A percentile compares a stretch with the other conserved stretches of the same genome.
phyloP scores from a whole-genome alignment of 2,329 filamentous ascomycete genomes.

The Aspergillus aculeatinus region DNA sequence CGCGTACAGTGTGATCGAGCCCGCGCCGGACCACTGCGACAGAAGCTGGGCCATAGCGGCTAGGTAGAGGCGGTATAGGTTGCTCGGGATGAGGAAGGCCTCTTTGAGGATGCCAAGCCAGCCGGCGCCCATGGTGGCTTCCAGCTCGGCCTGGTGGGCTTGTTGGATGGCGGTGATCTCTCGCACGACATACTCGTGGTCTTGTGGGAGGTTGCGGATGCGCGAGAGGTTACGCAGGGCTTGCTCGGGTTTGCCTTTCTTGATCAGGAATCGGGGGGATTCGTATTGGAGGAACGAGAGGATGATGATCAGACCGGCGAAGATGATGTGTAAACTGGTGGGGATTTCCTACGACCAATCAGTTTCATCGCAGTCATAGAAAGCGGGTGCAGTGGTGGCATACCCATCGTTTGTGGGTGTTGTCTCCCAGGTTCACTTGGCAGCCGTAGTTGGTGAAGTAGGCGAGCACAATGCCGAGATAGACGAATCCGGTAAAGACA shows the following conservation, averaged over 20 bases:
- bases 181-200: slow-evolving; percentile 60
- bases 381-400: slow-evolving; percentile 27
- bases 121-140: slow-evolving; percentile 66
- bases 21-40: slow-evolving; percentile 72
- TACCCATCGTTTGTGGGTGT: slow-evolving; percentile 50
- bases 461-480: slow-evolving; percentile 73
- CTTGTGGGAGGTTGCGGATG: slow-evolving; percentile 59
- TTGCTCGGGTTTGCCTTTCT: slow-evolving; percentile 57
- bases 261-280: slow-evolving; percentile 70
- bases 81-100: slow-evolving; percentile 64
- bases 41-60: slow-evolving; percentile 68
- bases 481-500: slow-evolving; percentile 69
- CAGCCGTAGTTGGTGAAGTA: slow-evolving; percentile 73
- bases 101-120: slow-evolving; percentile 67
- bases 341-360: slow-evolving; percentile 51
- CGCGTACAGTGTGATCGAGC: slow-evolving; percentile 74
- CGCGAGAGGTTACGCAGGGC: slow-evolving; percentile 46
- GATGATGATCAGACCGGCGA: slow-evolving; percentile 68
- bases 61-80: slow-evolving; percentile 71
- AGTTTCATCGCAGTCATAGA: slow-evolving; percentile 9
- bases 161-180: slow-evolving; percentile 66
- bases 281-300: slow-evolving; percentile 69
- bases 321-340: slow-evolving; percentile 74
- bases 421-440: slow-evolving; percentile 51
- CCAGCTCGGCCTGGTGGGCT: slow-evolving; percentile 68